Evolutionary conservation across 768 basidiomycete genomes (phyloP).

Genomic region (Phanerochaete carnosa): DNA sequence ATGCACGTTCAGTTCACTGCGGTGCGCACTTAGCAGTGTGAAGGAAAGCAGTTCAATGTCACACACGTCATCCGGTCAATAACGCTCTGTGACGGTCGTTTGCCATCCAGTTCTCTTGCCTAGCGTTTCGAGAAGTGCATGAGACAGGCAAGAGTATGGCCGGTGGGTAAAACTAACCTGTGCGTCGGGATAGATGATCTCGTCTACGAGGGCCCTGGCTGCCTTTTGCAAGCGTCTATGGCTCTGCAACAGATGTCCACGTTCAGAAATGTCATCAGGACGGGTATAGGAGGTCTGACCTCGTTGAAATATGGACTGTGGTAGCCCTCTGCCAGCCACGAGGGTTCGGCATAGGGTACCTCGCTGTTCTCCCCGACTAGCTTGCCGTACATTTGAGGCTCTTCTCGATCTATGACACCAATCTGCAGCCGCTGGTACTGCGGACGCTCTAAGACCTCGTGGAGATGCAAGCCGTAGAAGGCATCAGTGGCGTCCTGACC

Average conservation of each 20-base stretch:
- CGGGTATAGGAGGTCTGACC: slow-evolving; percentile 44
- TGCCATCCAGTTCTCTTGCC: slow-evolving; percentile 82
- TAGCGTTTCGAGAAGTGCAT: background rate
- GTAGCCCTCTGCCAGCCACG: slow-evolving; percentile 71
- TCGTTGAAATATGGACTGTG: slow-evolving; percentile 76
- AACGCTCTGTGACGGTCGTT: slow-evolving; percentile 76
- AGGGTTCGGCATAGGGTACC: slow-evolving; percentile 84
- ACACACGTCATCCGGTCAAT: slow-evolving; percentile 80
- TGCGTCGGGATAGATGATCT: slow-evolving; percentile 50
- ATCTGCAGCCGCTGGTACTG: slow-evolving; percentile 70
- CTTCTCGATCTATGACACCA: slow-evolving; percentile 61
- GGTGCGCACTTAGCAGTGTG: background rate
- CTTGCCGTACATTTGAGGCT: slow-evolving; percentile 54
- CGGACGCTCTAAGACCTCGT: slow-evolving; percentile 72
- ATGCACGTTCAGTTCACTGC: slow-evolving; percentile 67
- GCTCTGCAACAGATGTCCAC: slow-evolving; percentile 42
- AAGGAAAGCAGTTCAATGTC: background rate
- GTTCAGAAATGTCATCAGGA: slow-evolving; percentile 19
- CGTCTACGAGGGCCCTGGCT: slow-evolving; percentile 65
- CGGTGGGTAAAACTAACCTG: slow-evolving; percentile 16
- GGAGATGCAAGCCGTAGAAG: slow-evolving; percentile 83
- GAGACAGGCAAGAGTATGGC: background rate
- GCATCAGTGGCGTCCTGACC: slow-evolving; percentile 82
- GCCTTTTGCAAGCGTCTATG: slow-evolving; percentile 60
- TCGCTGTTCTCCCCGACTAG: slow-evolving; percentile 60